These are phyloP conservation scores for Candida smagusa DNA, from an alignment of 1,139 yeast genomes.

Conservation along the genomic window DNA sequence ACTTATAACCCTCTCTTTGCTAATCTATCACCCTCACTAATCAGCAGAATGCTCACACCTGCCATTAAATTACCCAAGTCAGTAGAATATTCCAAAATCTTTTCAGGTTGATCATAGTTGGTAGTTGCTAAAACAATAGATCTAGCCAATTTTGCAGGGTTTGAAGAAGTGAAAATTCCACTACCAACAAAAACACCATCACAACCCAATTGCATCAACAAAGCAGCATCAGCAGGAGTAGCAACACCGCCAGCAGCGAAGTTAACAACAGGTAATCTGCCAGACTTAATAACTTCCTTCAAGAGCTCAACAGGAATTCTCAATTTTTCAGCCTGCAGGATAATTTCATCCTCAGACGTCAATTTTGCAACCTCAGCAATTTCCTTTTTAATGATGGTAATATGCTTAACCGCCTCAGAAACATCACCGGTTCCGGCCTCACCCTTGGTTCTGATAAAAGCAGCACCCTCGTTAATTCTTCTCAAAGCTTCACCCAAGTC, in stretches of 20 bases:
- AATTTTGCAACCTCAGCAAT: conserved; percentile 47
- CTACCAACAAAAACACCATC: conserved; percentile 93
- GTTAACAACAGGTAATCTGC: conserved; percentile 76
- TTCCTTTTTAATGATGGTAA: conserved; percentile 55
- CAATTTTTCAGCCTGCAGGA: conserved; percentile 49
- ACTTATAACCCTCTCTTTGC: conserved; percentile 42
- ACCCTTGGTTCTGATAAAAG: conserved; percentile 85
- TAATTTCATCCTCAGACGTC: conserved; percentile 44
- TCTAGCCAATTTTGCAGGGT: conserved; percentile 73
- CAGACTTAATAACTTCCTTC: conserved; percentile 46
- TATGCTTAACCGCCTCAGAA: conserved; percentile 81
- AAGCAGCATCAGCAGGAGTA: conserved; percentile 86
- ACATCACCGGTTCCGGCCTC: conserved; percentile 91
- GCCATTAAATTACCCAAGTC: conserved; percentile 78
- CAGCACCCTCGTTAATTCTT: conserved; percentile 81
- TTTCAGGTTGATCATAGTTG: conserved; percentile 61
- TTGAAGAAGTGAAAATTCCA: conserved; percentile 74
- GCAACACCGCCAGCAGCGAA: conserved; percentile 93
- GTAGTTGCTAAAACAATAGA: conserved; percentile 85
- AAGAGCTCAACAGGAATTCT: conserved; percentile 61
- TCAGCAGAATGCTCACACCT: conserved; percentile 57
- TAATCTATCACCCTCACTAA: conserved; percentile 46
- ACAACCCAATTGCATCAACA: conserved; percentile 88
- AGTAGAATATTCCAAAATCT: conserved; percentile 67
- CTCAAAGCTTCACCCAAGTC: conserved; percentile 83